A percentile compares a stretch with the other conserved stretches of the same genome.
These are phyloP conservation scores for Tulasnella sp. DNA, from an alignment of 768 basidiomycete species.

Conservation along the genomic window DNA sequence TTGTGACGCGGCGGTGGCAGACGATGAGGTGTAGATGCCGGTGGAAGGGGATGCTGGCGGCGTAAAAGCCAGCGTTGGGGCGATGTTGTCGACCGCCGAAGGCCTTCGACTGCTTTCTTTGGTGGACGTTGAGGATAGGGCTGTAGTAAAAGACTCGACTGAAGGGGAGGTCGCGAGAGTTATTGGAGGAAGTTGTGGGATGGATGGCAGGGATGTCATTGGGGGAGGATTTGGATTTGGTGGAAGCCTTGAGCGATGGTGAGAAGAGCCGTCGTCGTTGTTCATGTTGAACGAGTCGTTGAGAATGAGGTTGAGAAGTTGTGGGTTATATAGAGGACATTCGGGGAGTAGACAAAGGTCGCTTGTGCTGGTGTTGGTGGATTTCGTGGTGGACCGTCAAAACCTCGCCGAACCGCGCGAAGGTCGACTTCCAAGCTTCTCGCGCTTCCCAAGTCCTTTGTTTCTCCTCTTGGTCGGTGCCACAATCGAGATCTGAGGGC, in stretches of 20 bases:
- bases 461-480: not conserved
- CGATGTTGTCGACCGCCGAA: not conserved
- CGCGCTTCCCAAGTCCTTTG: not conserved
- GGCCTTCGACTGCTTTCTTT: not conserved
- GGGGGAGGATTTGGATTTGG: not conserved
- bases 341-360: not conserved
- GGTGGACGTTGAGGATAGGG: not conserved
- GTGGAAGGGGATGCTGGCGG: not conserved
- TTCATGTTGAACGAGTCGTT: not conserved
- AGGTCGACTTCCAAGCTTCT: not conserved
- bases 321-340: not conserved
- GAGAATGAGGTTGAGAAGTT: not conserved
- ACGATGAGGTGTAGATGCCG: not conserved
- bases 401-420: not conserved
- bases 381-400: not conserved
- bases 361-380: not conserved
- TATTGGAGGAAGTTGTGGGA: conserved; percentile 9
- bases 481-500: not conserved
- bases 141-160: conserved; percentile 6
- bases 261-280: not conserved
- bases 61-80: not conserved
- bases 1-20: not conserved
- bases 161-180: not conserved
- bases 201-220: conserved; percentile 5
- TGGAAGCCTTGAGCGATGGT: not conserved